phyloP scores from a whole-genome alignment of 1,139 yeast genomes.

The Suhomyces maxii region DNA sequence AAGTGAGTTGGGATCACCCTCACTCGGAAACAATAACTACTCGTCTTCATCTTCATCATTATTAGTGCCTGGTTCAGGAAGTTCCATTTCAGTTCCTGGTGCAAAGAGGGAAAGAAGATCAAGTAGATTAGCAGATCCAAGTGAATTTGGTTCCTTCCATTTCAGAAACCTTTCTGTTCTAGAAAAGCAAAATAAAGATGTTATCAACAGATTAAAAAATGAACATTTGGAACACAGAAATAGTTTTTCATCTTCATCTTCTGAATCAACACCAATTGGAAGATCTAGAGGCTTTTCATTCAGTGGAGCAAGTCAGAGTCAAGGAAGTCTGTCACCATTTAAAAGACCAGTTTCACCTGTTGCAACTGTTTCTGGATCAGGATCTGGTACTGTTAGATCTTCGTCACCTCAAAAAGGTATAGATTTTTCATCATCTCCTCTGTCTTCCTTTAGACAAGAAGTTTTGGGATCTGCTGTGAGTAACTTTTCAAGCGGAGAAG shows the following conservation, averaged over 20 bases:
- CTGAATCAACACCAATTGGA: conserved; percentile 39
- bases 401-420: conserved; percentile 27
- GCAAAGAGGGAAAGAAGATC: conserved; percentile 63
- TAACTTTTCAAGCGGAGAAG: conserved; percentile 41
- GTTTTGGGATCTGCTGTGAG: conserved; percentile 37
- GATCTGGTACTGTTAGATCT: conserved; percentile 16
- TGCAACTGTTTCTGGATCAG: conserved; percentile 9
- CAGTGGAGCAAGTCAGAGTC: conserved; percentile 17
- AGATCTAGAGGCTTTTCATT: conserved; percentile 45
- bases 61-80: conserved; percentile 13
- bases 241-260: conserved; percentile 45
- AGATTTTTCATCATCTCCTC: conserved; percentile 21
- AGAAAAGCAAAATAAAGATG: conserved; percentile 93
- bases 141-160: conserved; percentile 91
- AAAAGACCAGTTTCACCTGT: conserved; percentile 36
- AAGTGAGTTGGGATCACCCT: conserved; percentile 22
- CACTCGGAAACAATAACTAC: conserved; percentile 9
- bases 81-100: conserved; percentile 2
- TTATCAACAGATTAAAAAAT: conserved; percentile 77
- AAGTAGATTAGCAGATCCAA: conserved; percentile 66
- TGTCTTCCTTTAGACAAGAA: conserved; percentile 27
- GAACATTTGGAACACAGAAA: conserved; percentile 68
- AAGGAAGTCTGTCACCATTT: conserved; percentile 30
- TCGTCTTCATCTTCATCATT: conserved; percentile 14
- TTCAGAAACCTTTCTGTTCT: conserved; percentile 86